Evolutionary conservation across 805 yeast species (phyloP), one percentile per base, ranked within the genome.

Genomic region (Scheffersomyces stipitis): DNA sequence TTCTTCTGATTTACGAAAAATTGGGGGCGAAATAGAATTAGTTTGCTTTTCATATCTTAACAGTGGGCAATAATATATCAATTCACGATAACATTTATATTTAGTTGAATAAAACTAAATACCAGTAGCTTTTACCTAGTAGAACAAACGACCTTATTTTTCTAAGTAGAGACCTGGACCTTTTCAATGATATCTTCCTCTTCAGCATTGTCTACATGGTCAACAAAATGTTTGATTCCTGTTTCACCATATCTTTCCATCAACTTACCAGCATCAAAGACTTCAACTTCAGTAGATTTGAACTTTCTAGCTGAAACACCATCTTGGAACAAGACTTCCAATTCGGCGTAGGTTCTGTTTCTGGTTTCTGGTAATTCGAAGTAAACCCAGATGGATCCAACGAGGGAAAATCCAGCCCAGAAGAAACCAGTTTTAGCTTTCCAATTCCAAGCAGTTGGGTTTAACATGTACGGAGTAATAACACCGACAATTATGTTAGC

Each of bases 291-390:
- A 17, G 73, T 61, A 18, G 37, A 34, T 37, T 56, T 58, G 59
- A 74, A 74, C 48, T 68, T 58, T 56, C 79, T 70, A 5, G 80
- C 76, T 5, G 54, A 42, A 26, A 66, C 55, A 3, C 49, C 42
- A n/a, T 54, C 36, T 13, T 41, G 64, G 57, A 79, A 81, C 62
- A 80, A 58, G 36, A 63, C 60, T 56, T 80, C 84, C 51, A 81
- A 61, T 50, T 81, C 85, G 33, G 78, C 81, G 51, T 65, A 78
- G 0, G 84, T 76, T 54, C 80, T 68, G 33, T 70, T 72, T 45
- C 66, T 65, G 18, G 83, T 75, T 54, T 81, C 86, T 7, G 86
- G 86, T 33, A 79, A 61, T 34, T 75, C 70, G 56, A 75, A 71
- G 55, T 60, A 70, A 23, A 66, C 58, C 77, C 78, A 76, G 26